These are phyloP conservation scores for Hypomyces rosellus DNA, from an alignment of 2,329 filamentous ascomycete genomes.

Conservation along the genomic window DNA sequence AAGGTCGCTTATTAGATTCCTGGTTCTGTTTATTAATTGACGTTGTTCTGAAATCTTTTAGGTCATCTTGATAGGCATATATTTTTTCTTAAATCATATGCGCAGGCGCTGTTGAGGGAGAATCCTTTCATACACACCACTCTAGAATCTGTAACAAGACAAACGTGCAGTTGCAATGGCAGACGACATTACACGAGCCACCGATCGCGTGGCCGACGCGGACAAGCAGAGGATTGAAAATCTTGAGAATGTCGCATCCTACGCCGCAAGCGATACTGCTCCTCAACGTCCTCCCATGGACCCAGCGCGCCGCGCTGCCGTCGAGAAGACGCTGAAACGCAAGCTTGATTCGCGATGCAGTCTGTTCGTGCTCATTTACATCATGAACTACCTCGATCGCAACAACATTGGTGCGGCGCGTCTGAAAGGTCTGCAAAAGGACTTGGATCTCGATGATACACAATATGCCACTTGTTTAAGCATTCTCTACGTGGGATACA, in stretches of 20 bases:
- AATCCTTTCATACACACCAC: too few relatives aligned
- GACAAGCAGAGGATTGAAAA: slow-evolving; percentile 13
- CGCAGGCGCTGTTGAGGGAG: too few relatives aligned
- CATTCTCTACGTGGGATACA: slow-evolving; percentile 62
- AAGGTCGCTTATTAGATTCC: too few relatives aligned
- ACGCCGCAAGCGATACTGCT: background rate
- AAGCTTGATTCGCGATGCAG: slow-evolving; percentile 65
- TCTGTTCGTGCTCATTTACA: slow-evolving; percentile 69
- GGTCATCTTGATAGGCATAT: too few relatives aligned
- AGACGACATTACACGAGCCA: slow-evolving; percentile 14
- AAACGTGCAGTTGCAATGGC: slow-evolving; percentile 6
- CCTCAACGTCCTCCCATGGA: slow-evolving; percentile 19
- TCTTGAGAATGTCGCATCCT: slow-evolving; percentile 8
- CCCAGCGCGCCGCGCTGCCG: slow-evolving; percentile 43
- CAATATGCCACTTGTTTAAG: slow-evolving; percentile 59
- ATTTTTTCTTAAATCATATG: too few relatives aligned
- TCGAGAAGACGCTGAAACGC: slow-evolving; percentile 60
- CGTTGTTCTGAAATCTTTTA: too few relatives aligned
- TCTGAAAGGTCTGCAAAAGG: slow-evolving; percentile 57
- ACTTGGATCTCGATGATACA: slow-evolving; percentile 48
- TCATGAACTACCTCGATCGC: slow-evolving; percentile 64
- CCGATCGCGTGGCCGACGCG: slow-evolving; percentile 1
- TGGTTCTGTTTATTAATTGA: too few relatives aligned
- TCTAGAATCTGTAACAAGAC: too few relatives aligned
- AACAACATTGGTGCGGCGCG: slow-evolving; percentile 64